A percentile compares a stretch with the other conserved stretches of the same genome.
phyloP scores from a whole-genome alignment of 768 basidiomycete species.

The Trametes punicea region DNA sequence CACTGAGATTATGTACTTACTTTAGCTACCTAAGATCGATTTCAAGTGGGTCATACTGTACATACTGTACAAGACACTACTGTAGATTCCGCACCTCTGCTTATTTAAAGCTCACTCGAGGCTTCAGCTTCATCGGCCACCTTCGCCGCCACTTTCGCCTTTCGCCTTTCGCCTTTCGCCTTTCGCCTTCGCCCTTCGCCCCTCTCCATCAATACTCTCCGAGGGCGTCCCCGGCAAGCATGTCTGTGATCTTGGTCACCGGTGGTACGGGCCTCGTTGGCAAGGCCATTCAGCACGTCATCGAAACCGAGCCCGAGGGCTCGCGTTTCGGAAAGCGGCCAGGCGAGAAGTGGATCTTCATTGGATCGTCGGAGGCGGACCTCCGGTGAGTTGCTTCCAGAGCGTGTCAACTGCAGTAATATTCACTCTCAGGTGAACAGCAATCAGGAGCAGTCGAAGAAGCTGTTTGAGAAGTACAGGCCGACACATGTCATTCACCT shows the following conservation, averaged over 20 bases:
- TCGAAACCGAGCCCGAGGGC: conserved; percentile 74
- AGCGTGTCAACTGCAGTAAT: neutral
- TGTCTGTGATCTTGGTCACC: conserved; percentile 67
- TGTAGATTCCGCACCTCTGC: too few relatives aligned
- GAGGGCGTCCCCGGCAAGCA: neutral
- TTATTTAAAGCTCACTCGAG: too few relatives aligned
- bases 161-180: too few relatives aligned
- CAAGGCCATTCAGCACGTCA: conserved; percentile 73
- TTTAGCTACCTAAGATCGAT: too few relatives aligned
- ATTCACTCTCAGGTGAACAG: conserved; percentile 36
- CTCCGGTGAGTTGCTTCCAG: conserved; percentile 54
- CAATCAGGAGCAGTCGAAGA: conserved; percentile 62
- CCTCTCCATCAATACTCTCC: neutral
- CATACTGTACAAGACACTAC: too few relatives aligned
- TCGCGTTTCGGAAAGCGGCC: conserved; percentile 73
- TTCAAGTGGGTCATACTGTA: too few relatives aligned
- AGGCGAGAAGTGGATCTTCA: conserved; percentile 87
- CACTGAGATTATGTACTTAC: too few relatives aligned
- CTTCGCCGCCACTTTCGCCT: neutral
- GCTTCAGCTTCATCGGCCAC: too few relatives aligned
- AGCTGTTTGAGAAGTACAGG: conserved; percentile 85
- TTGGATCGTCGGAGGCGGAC: conserved; percentile 76
- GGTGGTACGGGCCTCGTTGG: conserved; percentile 87
- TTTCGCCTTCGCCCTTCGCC: neutral
- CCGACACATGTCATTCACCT: conserved; percentile 97